These are phyloP conservation scores for Tetrahymena thermophila DNA, from an alignment of 73 alveolate genomes.

Conservation along the genomic window DNA sequence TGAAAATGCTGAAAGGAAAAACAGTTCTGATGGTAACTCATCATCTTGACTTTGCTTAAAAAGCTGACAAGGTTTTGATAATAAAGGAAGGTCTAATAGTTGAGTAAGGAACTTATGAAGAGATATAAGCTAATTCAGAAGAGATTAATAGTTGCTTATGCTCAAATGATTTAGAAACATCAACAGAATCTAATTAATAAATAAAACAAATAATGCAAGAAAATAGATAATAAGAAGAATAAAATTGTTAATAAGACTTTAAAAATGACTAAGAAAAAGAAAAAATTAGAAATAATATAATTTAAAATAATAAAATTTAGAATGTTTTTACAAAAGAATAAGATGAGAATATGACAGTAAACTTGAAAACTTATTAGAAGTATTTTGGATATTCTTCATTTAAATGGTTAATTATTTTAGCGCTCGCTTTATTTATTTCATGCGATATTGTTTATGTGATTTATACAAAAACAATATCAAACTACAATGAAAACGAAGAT, in stretches of 20 bases:
- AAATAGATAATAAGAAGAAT: background rate
- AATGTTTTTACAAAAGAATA: background rate
- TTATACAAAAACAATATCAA: background rate
- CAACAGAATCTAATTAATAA: too few species aligned
- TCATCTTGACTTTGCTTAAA: slow-evolving; percentile 25
- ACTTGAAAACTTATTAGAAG: background rate
- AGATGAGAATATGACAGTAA: background rate
- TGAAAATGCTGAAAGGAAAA: slow-evolving; percentile 43
- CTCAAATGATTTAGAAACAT: too few species aligned
- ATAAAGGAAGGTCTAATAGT: too few species aligned
- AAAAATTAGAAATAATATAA: too few species aligned
- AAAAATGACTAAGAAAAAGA: too few species aligned
- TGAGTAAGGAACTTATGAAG: too few species aligned
- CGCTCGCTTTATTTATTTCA: background rate
- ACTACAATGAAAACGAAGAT: background rate
- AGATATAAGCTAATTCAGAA: too few species aligned
- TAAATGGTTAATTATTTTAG: background rate
- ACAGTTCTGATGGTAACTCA: slow-evolving; percentile 53
- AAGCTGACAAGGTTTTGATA: background rate
- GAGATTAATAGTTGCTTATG: too few species aligned
- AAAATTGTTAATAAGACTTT: too few species aligned
- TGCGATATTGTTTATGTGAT: background rate
- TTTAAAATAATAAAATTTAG: background rate
- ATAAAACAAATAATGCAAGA: background rate
- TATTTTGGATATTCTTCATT: background rate